Evolutionary conservation across 768 basidiomycete species (phyloP), one percentile per base, ranked within the genome.

Genomic region (Serendipita vermifera): DNA sequence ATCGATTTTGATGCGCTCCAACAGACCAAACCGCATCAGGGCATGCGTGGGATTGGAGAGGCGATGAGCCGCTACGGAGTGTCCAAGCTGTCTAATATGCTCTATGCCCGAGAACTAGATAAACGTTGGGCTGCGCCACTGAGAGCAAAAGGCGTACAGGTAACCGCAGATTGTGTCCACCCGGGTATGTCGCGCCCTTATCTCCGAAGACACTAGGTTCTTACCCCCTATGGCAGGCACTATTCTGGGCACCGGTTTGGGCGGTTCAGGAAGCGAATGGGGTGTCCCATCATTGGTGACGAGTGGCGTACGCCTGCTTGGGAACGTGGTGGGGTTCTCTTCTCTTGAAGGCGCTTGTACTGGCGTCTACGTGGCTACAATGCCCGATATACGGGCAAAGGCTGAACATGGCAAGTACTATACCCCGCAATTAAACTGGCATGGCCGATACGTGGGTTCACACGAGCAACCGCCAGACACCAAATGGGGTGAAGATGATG

Each of bases 1-100:
- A 51, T 51, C 32, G 46, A 51, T n/a, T 51, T 51, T 13, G 46
- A 51, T 15, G 5, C 46, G 2, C 32, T 51, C 9, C 26, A 4
- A 29, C 26, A 20, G 9, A 20, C 22, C 22, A 51, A 51, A n/a
- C 46, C 46, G 11, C 46, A 51, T 51, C 46, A 15, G 7, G 57
- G 55, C 5, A 39, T 56, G 31, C 57, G 57, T 27, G 55, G 24
- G 3, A 24, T 58, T 15, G 56, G 35, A 14, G 32, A 20, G 5
- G 33, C 56, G 20, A 57, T 54, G 39, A 36, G 26, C 14, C 57
- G 57, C 20, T 58, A 58, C 27, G 57, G 57, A 33, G 58, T 57
- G 31, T 43, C 51, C 33, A 61, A 61, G 56, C 56, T 61, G 14
- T 55, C 60, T 6, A 61, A 61, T 40, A 55, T 61, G 38, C 59